Evolutionary conservation across 345 rosid genomes (phyloP), one percentile per base, ranked within the genome.

Genomic region (Erucastrum elatum): DNA sequence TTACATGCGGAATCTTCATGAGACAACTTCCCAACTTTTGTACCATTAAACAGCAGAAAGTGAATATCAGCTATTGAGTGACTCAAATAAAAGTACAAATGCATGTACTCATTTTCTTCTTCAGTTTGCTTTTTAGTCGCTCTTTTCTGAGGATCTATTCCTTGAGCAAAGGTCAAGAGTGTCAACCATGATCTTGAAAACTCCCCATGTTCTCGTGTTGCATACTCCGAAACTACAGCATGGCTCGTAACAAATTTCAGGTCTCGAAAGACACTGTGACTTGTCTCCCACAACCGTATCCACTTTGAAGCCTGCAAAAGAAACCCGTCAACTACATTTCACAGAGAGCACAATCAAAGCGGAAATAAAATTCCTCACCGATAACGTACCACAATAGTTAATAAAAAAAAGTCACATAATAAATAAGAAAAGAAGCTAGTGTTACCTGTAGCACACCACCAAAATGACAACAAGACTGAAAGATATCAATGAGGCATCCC

Each of bases 231-330:
- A 68, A 95, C 93, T 35, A 75, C 82, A 70, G 69, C 83, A 81
- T 95, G 97, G 85, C 96, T 91, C 89, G 85, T 83, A 68, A 87
- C 97, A 86, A 89, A 90, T 76, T 87, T 89, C 80, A 93, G 84
- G 88, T 95, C 97, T 79, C 86, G 87, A 75, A 87, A 79, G 30
- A 95, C 94, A 68, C n/a, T n/a, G n/a, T 96, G 97, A 63, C 88
- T 86, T 55, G 84, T 89, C 2, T 89, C 90, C 67, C 34, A 80
- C 85, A 95, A 74, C 69, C 73, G 84, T 51, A 81, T 90, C 97
- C 88, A 88, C 84, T 87, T 91, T 25, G 87, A 25, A 68, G 76
- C 83, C 99, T 95, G 86, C 82, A 86, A 80, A 81, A 64, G 53
- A 65, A 84, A 70, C 51, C 66, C 16, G 70, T 63, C 59, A 70